A percentile compares a stretch with the other conserved stretches of the same genome.
Evolutionary conservation across 1,284 basidiomycete species (phyloP).

Genomic region (Melanopsichium pennsylvanicum): DNA sequence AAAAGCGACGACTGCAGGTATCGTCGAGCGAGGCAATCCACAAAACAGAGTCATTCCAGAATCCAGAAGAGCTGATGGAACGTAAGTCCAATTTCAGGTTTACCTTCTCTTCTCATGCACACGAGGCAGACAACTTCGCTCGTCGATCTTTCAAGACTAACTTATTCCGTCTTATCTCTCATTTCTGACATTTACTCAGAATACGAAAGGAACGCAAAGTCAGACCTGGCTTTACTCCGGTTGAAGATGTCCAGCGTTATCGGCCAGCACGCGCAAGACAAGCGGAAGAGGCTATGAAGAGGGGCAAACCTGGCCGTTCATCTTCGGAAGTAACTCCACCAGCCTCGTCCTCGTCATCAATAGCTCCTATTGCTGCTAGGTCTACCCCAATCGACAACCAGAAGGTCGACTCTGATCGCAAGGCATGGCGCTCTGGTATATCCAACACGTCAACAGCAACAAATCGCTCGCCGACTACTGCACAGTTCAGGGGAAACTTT

Average conservation of each 20-base stretch:
- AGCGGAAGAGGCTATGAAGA: constrained; percentile 29
- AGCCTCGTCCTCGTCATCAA: background rate
- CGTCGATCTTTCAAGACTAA: too few species aligned
- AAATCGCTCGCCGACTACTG: background rate
- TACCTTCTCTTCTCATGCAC: too few species aligned
- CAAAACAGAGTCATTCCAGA: constrained; percentile 87
- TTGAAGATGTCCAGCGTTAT: constrained; percentile 88
- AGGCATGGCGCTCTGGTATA: constrained; percentile 4
- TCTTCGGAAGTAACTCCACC: background rate
- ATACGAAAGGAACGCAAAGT: constrained; percentile 88
- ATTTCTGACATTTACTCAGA: too few species aligned
- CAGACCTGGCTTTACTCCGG: constrained; percentile 89
- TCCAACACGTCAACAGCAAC: background rate
- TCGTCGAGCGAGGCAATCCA: constrained; percentile 80
- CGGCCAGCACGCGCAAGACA: constrained; percentile 66
- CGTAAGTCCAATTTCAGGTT: too few species aligned
- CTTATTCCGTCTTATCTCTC: too few species aligned
- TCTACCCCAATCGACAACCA: background rate
- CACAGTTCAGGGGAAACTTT: constrained; percentile 4
- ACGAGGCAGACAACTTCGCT: too few species aligned
- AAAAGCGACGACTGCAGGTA: constrained; percentile 77
- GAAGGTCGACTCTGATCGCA: constrained; percentile 1
- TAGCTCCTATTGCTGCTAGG: background rate
- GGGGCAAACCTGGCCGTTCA: constrained; percentile 9
- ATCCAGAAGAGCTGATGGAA: constrained; percentile 82